Base-by-base conservation (phyloP, 2,329 filamentous ascomycete genomes). In the Talaromyces marneffei region DNA sequence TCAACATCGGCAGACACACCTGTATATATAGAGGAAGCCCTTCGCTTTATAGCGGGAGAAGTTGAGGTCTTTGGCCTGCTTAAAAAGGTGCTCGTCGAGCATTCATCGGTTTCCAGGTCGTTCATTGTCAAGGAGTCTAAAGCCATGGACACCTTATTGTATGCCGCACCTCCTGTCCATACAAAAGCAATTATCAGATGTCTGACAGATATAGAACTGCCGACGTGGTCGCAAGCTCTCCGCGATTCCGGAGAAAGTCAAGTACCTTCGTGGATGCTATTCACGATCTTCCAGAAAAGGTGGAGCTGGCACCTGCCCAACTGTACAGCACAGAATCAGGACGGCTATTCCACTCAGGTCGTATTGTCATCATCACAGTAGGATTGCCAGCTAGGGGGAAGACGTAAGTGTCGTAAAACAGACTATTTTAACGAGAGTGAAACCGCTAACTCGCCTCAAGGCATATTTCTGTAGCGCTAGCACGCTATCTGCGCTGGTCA, bases 251-350 rank as follows among this genome's bases (percentile, higher is more conserved):
- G 66, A 88, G 94, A 70, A 90, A 91, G 77, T 97, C 93, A 69
- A 97, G 92, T 67, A 97, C 92, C 39, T 96, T 95, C 74, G 92
- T 97, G 70, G 94, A 97, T 81, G 93, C 91, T 66, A 97, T 97
- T 70, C 93, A 97, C 77, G 93, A 97, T 80, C 83, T 96, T 59
- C 86, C 90, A 8, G 89, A 92, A 72, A 91, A 91, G 69, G 82
- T 83, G 62, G 85, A 93, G 68, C 85, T 96, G 84, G 94, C 94
- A 4, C 94, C 94, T 31, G 94, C 94, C 67, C 94, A 99, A 79
- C 83, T 99, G 50, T 99, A 99, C 80, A 97, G 92, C 75, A 99
- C 94, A 58, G 96, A 97, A 83, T 97, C 93, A 53, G 94, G 94
- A 54, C 87, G 94, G 44, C 86, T 99, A 31, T 99, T 99, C 74